Evolutionary conservation across 148 eudicot genomes (phyloP), one percentile per base, ranked within the genome.

Genomic region (Camellia japonica): DNA sequence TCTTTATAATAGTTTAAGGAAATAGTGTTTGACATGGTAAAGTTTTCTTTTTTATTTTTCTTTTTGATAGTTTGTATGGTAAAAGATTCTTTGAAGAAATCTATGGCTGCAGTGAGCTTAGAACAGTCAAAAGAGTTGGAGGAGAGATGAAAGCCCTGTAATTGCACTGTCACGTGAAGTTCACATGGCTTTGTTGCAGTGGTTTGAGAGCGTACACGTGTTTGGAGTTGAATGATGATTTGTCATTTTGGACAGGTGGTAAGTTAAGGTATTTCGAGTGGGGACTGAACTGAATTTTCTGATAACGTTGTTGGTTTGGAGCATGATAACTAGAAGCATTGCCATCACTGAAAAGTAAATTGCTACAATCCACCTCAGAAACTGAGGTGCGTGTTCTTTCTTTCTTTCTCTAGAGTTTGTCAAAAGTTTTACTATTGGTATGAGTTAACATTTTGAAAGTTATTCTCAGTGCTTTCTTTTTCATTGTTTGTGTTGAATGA

Each of bases 271-370:
- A 20, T 61, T 15, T 75, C 18, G 19, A 5, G 73, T 18, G 18
- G 38, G 70, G 59, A 38, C 7, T 30, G 46, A 73, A 42, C 66
- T 41, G 46, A 66, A 19, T 13, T 15, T 68, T 74, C 2, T 14
- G 16, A 12, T 30, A 30, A 30, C 38, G 1, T 30, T 30, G 38
- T 30, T 55, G 23, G 43, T 65, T 54, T 43, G 71, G n/a, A 52
- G 68, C 60, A 49, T 49, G 70, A 68, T 23, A 74, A 10, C 47
- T 30, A 46, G 77, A 55, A 47, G 68, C 62, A 78, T 84, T 41
- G 76, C 72, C 49, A 73, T 84, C 82, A 74, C 46, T 13, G 76
- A 55, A 82, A 80, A 81, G 71, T 11, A 64, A 80, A 64, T 12
- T 54, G 52, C 16, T 58, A 64, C 54, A 5, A 7, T 75, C 82